phyloP scores from a whole-genome alignment of 805 yeast genomes.

The Grigorovia transvaalensis region DNA sequence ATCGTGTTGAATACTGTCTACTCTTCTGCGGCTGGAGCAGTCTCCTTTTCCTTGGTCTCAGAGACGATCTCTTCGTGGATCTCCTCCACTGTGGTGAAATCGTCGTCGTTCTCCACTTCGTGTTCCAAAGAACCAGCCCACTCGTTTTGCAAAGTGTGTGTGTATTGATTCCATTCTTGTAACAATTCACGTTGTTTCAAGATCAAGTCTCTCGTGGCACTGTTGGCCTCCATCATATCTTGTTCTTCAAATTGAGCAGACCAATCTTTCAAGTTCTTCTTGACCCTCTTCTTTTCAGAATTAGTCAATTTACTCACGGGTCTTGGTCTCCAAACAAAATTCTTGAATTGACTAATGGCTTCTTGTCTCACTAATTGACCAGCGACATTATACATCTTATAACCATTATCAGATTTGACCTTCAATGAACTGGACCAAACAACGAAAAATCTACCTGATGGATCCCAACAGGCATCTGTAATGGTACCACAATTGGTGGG shows the following conservation, averaged over 20 bases:
- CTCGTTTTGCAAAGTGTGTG: conserved; percentile 37
- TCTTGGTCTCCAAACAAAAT: conserved; percentile 95
- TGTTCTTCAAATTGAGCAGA: conserved; percentile 87
- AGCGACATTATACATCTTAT: conserved; percentile 72
- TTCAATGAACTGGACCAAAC: conserved; percentile 83
- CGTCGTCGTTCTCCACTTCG: conserved; percentile 35
- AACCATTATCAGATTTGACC: conserved; percentile 82
- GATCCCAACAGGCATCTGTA: conserved; percentile 87
- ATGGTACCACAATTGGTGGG: conserved; percentile 59
- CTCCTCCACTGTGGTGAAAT: conserved; percentile 62
- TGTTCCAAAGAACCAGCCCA: conserved; percentile 29
- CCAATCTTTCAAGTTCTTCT: conserved; percentile 81
- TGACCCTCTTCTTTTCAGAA: conserved; percentile 78
- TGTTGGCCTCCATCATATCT: conserved; percentile 92
- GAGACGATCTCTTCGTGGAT: conserved; percentile 64
- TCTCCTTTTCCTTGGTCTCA: conserved; percentile 54
- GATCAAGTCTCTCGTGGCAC: conserved; percentile 83
- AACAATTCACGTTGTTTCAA: conserved; percentile 70
- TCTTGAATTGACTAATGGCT: conserved; percentile 70
- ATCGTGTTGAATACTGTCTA: too few species aligned
- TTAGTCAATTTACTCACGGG: conserved; percentile 68
- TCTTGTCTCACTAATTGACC: conserved; percentile 74
- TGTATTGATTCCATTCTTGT: conserved; percentile 79
- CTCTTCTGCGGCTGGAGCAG: neutral
- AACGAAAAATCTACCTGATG: conserved; percentile 83